Evolutionary conservation across 106 monocot genomes (phyloP), one percentile per base, ranked within the genome.

Genomic region (Dendrobium chrysotoxum): DNA sequence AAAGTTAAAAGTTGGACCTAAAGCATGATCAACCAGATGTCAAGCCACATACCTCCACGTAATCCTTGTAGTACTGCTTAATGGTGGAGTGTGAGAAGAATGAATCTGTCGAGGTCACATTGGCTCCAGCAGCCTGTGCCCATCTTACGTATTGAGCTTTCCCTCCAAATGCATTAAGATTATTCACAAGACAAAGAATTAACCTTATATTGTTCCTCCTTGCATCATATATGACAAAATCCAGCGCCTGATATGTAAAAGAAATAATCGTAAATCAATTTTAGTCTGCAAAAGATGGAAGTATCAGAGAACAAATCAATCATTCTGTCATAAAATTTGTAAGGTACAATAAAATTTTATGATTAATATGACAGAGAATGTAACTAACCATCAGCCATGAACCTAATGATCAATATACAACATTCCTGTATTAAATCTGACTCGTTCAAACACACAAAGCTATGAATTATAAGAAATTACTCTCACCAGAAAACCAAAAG

Each of bases 181-280:
- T 94, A 77, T 97, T 97, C 28, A 94, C 92, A 39, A 94, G 94
- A 64, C 83, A 90, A 40, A 97, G 90, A 72, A 97, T 92, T 79
- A 97, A 55, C 54, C 94, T 84, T 31, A 97, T 50, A 30, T 83
- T 55, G n/a, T 88, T 90, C 82, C 89, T 92, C 85, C 94, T 89
- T 26, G 96, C 94, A 84, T 97, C 94, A 82, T 90, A 90, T 73
- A 97, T 86, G 40, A 92, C 86, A 88, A 83, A 97, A 87, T 97
- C 96, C 84, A 94, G 85, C 16, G 86, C 92, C 96, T 94, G 75
- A 74, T 53, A 81, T 28, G 10, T 23, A 23, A 40, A 76, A 74
- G 15, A 10, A 21, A 40, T 73, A 28, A 28, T 25, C 44, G 15
- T 23, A 76, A 15, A 76, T 46, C 17, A 74, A 21, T 74, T 74